A percentile compares a stretch with the other conserved stretches of the same genome.
Conservation (phyloP, 2,329 filamentous ascomycete genomes). For the Colletotrichum sp. region DNA sequence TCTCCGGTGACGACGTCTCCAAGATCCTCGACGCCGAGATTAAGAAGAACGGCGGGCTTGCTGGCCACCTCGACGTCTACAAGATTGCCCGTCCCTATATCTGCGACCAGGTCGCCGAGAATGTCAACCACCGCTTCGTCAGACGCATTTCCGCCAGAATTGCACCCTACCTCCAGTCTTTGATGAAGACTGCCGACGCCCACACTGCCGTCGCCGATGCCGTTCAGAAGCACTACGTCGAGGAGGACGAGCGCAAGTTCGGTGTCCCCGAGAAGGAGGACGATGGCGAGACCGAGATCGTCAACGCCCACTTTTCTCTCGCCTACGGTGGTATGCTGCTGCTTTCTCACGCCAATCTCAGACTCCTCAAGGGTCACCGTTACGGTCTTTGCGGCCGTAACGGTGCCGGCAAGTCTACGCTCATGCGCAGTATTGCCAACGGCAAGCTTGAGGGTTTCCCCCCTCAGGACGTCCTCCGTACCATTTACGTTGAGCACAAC, state of each 20-base stretch:
- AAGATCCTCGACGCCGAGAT: constrained; percentile 78
- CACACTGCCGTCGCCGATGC: constrained; percentile 70
- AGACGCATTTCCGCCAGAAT: constrained; percentile 73
- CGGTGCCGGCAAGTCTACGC: constrained; percentile 97
- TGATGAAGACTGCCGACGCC: constrained; percentile 68
- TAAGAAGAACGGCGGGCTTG: constrained; percentile 69
- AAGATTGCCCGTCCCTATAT: constrained; percentile 76
- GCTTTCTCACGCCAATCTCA: constrained; percentile 93
- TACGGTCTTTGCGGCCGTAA: constrained; percentile 98
- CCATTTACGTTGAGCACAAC: constrained; percentile 99
- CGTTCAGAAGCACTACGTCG: constrained; percentile 79
- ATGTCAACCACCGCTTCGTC: constrained; percentile 83
- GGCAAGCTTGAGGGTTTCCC: constrained; percentile 98
- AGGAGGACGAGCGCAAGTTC: constrained; percentile 86
- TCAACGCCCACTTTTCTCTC: constrained; percentile 96
- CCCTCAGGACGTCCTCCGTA: constrained; percentile 87
- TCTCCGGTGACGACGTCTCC: constrained; percentile 74
- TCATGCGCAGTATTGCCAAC: constrained; percentile 95
- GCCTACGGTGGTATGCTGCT: constrained; percentile 98
- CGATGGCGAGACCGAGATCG: constrained; percentile 92
- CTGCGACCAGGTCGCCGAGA: constrained; percentile 83
- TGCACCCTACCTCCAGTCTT: constrained; percentile 74
- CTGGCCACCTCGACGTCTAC: constrained; percentile 68
- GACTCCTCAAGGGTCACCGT: constrained; percentile 92
- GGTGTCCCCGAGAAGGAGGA: constrained; percentile 86